These are phyloP conservation scores for Mortierella sp. DNA, from an alignment of 371 early-diverging fungal genomes.

Conservation along the genomic window DNA sequence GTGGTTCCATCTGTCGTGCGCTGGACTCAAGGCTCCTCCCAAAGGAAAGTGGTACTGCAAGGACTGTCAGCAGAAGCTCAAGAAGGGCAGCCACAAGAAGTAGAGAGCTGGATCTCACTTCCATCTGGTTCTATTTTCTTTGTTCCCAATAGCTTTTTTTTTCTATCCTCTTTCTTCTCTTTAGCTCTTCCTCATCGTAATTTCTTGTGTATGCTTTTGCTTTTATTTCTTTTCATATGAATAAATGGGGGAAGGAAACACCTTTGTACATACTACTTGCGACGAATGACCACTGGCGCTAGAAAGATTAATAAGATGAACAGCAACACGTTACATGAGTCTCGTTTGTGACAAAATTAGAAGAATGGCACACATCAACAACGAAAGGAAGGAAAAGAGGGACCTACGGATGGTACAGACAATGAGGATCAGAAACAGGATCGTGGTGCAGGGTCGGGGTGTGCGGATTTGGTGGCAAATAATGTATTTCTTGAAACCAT, in stretches of 20 bases:
- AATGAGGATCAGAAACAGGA: constrained; percentile 24
- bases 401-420: constrained; percentile 32
- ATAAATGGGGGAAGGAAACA: background rate
- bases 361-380: background rate
- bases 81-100: constrained; percentile 70
- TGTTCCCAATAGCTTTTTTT: too few species aligned
- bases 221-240: background rate
- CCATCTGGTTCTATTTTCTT: too few species aligned
- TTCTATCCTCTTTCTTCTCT: too few species aligned
- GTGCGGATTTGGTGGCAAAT: constrained; percentile 23
- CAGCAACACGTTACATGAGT: too few species aligned
- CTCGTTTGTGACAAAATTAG: background rate
- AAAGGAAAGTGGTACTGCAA: constrained; percentile 96
- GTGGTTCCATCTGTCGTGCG: constrained; percentile 98
- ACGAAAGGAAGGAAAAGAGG: background rate
- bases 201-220: background rate
- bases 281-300: constrained; percentile 20
- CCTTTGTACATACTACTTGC: background rate
- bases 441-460: constrained; percentile 32
- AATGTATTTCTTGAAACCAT: constrained; percentile 35
- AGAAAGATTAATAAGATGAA: background rate
- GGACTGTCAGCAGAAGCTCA: constrained; percentile 73
- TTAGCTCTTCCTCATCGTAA: background rate
- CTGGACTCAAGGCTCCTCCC: constrained; percentile 86
- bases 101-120: constrained; percentile 14